A percentile compares a stretch with the other conserved stretches of the same genome.
Evolutionary conservation across 169 alveolate species (phyloP).

Genomic region (Neospora caninum): DNA sequence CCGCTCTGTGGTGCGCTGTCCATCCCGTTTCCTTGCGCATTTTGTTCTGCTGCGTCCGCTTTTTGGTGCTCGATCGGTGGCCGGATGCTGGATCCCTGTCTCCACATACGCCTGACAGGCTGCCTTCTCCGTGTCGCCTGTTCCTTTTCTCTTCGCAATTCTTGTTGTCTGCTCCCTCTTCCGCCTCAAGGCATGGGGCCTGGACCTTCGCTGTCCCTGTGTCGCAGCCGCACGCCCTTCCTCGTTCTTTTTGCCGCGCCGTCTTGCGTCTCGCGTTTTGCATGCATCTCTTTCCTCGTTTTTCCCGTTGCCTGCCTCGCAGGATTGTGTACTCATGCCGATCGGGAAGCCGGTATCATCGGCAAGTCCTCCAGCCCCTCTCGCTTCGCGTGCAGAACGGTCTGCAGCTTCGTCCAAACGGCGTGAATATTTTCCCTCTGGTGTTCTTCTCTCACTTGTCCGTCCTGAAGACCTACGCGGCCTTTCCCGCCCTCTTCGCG

Average conservation of each 20-base stretch:
- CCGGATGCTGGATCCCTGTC: too few species aligned
- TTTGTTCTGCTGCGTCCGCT: too few species aligned
- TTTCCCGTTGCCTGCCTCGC: background rate
- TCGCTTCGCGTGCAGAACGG: slow-evolving; percentile 51
- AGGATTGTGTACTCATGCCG: slow-evolving; percentile 19
- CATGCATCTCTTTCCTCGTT: background rate
- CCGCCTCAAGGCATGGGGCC: too few species aligned
- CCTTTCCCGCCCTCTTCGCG: background rate
- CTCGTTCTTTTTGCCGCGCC: background rate
- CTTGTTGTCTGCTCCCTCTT: background rate
- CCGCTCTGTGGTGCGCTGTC: too few species aligned
- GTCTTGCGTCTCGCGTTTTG: background rate
- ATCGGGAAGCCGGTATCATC: background rate
- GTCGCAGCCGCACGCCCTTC: too few species aligned
- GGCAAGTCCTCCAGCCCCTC: slow-evolving; percentile 23
- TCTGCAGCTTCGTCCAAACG: slow-evolving; percentile 49
- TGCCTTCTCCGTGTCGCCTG: too few species aligned
- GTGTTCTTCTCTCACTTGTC: background rate
- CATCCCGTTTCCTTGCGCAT: too few species aligned
- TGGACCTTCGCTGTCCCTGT: too few species aligned
- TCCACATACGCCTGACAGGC: too few species aligned
- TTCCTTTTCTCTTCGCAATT: background rate
- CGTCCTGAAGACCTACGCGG: slow-evolving; percentile 13
- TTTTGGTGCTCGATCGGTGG: too few species aligned
- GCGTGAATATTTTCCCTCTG: slow-evolving; percentile 40